A percentile compares a stretch with the other conserved stretches of the same genome.
phyloP scores from a whole-genome alignment of 129 eudicot species.

The Tagetes erecta region DNA sequence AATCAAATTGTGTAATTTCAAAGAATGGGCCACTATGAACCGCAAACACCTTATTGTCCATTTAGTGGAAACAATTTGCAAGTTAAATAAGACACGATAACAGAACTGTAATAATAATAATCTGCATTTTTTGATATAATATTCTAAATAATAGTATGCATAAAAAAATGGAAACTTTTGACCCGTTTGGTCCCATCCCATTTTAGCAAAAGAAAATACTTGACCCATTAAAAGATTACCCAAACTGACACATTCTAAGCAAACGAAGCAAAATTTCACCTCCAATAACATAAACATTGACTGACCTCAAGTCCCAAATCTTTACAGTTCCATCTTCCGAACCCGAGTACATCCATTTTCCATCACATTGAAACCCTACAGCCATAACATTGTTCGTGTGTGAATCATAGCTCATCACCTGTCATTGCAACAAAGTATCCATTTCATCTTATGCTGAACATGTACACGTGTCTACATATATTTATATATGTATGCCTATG shows the following conservation, averaged over 20 bases:
- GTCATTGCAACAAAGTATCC: slow-evolving; percentile 25
- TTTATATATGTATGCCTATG: not conserved
- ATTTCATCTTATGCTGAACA: slow-evolving; percentile 3
- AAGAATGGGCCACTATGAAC: not conserved
- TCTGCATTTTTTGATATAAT: not conserved
- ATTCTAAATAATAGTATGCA: not conserved
- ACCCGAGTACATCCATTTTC: slow-evolving; percentile 99
- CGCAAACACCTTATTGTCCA: not conserved
- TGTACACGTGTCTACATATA: not conserved
- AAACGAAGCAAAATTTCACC: not conserved
- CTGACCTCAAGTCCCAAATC: slow-evolving; percentile 96
- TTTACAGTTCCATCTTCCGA: slow-evolving; percentile 99
- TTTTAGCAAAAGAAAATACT: not conserved
- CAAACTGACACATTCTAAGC: not conserved
- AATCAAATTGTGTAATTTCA: not conserved
- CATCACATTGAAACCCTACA: slow-evolving; percentile 94
- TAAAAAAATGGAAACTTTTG: not conserved
- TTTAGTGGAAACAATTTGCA: not conserved
- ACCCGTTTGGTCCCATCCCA: not conserved
- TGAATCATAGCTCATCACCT: slow-evolving; percentile 98
- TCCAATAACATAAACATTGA: slow-evolving; percentile 16
- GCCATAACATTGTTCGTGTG: slow-evolving; percentile 98
- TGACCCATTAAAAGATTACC: not conserved
- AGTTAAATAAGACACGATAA: not conserved
- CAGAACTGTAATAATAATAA: not conserved